Percentiles rank a stretch among this genome's conserved stretches.
phyloP scores from a whole-genome alignment of 768 basidiomycete genomes.

The Russula lepida region DNA sequence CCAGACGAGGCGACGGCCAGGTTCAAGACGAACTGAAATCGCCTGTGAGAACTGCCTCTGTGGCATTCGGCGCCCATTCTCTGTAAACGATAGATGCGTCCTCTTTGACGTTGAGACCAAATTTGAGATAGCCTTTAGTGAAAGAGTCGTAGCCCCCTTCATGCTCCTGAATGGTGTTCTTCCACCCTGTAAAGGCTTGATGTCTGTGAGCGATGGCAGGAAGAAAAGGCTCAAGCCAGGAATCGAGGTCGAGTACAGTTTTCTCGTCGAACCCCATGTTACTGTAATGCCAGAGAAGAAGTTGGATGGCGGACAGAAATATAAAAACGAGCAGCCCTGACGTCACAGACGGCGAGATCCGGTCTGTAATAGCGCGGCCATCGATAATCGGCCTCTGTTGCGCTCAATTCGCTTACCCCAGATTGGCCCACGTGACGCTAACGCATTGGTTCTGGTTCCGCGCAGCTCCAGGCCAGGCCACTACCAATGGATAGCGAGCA shows the following conservation, averaged over 20 bases:
- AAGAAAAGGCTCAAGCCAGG: constrained; percentile 66
- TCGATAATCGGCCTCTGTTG: too few relatives aligned
- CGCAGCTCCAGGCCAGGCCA: too few relatives aligned
- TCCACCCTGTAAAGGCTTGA: constrained; percentile 65
- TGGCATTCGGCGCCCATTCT: constrained; percentile 95
- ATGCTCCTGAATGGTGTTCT: constrained; percentile 57
- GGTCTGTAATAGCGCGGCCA: background rate
- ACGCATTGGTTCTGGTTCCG: too few relatives aligned
- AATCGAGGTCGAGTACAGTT: constrained; percentile 54
- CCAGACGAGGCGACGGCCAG: background rate
- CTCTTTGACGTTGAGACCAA: constrained; percentile 65
- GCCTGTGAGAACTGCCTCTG: constrained; percentile 77
- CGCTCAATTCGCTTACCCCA: background rate
- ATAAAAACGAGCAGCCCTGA: background rate
- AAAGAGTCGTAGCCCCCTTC: constrained; percentile 84
- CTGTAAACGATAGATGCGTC: constrained; percentile 72
- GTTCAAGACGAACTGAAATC: constrained; percentile 78
- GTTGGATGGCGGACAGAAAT: background rate
- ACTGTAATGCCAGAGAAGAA: background rate
- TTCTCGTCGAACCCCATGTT: constrained; percentile 43
- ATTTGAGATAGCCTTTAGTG: constrained; percentile 69
- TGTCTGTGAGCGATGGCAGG: constrained; percentile 62
- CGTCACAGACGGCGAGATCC: constrained; percentile 11
- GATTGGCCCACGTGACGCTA: background rate
- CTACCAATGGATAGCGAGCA: background rate